Evolutionary conservation across 768 basidiomycete genomes (phyloP), one percentile per base, ranked within the genome.

Genomic region (Tricholomella constricta): DNA sequence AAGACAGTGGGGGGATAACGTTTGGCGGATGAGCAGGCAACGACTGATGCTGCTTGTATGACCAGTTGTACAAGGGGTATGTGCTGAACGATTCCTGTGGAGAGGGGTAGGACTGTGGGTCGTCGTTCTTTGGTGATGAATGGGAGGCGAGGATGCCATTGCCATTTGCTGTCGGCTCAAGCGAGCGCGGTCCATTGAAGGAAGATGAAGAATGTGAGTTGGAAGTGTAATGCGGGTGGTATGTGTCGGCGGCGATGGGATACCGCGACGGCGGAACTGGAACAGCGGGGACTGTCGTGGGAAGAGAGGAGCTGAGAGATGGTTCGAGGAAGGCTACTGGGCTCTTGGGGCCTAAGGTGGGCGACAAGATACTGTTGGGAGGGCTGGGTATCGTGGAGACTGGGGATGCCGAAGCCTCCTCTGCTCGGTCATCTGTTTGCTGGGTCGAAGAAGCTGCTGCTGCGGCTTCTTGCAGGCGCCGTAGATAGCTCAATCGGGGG

Each of bases 381-480:
- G 84, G 82, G 63, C 82, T 85, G 12, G 77, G 65, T 41, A 75
- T 64, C 31, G 76, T 62, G 19, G 81, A 78, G 26, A 75, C 68
- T 3, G 83, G 80, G 2, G 84, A 82, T 26, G 65, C 58, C 15
- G 71, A 66, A 20, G 66, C 55, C 17, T 82, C 78, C 15, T 72
- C 72, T 31, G 64, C 58, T 12, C 65, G 66, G 49, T 71, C 69
- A 44, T 73, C 72, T 17, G 69, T 56, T 31, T 75, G 72, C 34
- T 32, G 31, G 9, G 70, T 74, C 20, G 74, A 70, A 6, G 74
- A 73, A 26, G 80, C 79, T 1, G 83, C 82, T 0, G 86, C 83
- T 0, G 82, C 81, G 2, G 88, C 87, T 68, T 91, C 89, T 71
- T 92, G 90, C 23, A 91, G 76, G 20, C 89, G 80, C 36, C 90